Conservation (phyloP, 768 basidiomycete genomes). For the Mycena belliarum region DNA sequence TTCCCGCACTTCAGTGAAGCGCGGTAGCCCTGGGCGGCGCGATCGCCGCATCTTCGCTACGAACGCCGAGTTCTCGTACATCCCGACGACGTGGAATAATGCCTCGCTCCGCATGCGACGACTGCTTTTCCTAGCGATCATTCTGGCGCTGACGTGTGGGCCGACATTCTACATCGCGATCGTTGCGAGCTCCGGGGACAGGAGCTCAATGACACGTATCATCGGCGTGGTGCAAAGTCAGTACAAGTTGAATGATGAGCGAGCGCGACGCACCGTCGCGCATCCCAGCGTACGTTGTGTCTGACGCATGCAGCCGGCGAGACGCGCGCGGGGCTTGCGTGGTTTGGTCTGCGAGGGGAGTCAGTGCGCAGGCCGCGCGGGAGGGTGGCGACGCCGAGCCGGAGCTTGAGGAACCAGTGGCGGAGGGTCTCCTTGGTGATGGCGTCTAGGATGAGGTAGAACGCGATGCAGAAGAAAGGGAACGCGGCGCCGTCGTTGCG, state of each 20-base stretch:
- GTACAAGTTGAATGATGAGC: no score
- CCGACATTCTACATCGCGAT: constrained; percentile 95
- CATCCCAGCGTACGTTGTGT: no score
- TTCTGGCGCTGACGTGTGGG: constrained; percentile 86
- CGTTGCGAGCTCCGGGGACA: constrained; percentile 72
- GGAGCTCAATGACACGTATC: constrained; percentile 78
- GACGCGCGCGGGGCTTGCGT: no score
- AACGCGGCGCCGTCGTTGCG: constrained; percentile 98
- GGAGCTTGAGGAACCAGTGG: constrained; percentile 86
- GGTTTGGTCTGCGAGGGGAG: constrained; percentile 65
- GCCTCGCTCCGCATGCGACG: constrained; percentile 94
- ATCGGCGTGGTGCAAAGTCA: constrained; percentile 96
- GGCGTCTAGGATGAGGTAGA: constrained; percentile 80
- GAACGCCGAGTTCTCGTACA: constrained; percentile 93
- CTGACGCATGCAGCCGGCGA: no score
- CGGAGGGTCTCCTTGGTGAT: constrained; percentile 64
- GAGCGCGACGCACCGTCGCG: no score
- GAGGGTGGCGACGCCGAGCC: constrained; percentile 61
- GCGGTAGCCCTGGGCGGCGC: constrained; percentile 93
- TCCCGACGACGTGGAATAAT: constrained; percentile 99
- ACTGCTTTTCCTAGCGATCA: constrained; percentile 84
- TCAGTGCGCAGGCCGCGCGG: constrained; percentile 12
- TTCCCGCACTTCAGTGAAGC: constrained; percentile 86
- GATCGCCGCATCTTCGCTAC: constrained; percentile 93
- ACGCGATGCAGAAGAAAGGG: constrained; percentile 87